Conservation (phyloP, 2,329 filamentous ascomycete species). For the Paraphaeosphaeria sporulosa region DNA sequence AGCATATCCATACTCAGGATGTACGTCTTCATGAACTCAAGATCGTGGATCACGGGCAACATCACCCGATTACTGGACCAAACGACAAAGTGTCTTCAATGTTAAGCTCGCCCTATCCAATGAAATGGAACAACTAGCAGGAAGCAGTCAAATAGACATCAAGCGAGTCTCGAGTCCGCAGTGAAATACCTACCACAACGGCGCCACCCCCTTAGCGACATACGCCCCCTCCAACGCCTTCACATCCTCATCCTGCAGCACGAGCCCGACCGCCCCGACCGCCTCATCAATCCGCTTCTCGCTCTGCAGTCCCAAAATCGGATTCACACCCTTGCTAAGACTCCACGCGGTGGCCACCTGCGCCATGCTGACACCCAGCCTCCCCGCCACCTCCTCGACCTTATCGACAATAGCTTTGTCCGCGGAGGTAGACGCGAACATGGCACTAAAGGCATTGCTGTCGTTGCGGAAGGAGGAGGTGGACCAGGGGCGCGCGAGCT, state of each 20-base stretch:
- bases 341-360: slow-evolving; percentile 36
- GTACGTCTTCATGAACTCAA: too few species aligned
- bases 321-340: slow-evolving; percentile 33
- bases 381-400: slow-evolving; percentile 51
- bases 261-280: slow-evolving; percentile 23
- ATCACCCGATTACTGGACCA: too few species aligned
- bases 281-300: slow-evolving; percentile 40
- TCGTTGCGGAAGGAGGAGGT: slow-evolving; percentile 43
- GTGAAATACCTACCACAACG: slow-evolving; percentile 13
- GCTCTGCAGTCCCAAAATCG: slow-evolving; percentile 37
- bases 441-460: slow-evolving; percentile 33
- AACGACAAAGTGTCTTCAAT: too few species aligned
- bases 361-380: slow-evolving; percentile 41
- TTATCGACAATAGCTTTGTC: slow-evolving; percentile 48
- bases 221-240: slow-evolving; percentile 38
- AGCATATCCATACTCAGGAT: too few species aligned
- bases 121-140: too few species aligned
- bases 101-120: too few species aligned
- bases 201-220: slow-evolving; percentile 27
- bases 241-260: slow-evolving; percentile 34
- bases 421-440: slow-evolving; percentile 39
- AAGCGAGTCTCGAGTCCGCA: too few species aligned
- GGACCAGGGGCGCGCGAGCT: slow-evolving; percentile 51
- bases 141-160: too few species aligned
- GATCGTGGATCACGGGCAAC: too few species aligned